These are phyloP conservation scores for Diatrype stigma DNA, from an alignment of 2,329 filamentous ascomycete genomes.

Conservation along the genomic window DNA sequence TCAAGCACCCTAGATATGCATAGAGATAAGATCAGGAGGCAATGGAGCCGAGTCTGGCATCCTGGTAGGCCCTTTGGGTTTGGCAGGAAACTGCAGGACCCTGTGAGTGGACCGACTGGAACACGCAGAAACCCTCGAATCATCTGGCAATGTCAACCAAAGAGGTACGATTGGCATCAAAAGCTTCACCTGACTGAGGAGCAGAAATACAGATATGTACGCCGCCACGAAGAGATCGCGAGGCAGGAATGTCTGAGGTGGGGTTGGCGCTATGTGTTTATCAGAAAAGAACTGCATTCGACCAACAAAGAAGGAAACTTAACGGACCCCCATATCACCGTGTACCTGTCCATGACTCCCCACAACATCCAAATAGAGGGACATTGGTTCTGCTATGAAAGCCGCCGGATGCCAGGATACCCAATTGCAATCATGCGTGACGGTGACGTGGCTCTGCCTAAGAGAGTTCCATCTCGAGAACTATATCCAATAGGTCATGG, in stretches of 20 bases:
- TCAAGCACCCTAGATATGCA: too few species aligned
- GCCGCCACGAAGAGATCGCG: not conserved
- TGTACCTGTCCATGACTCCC: not conserved
- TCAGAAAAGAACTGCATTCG: not conserved
- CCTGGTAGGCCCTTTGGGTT: too few species aligned
- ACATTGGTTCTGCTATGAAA: not conserved
- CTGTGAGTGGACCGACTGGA: too few species aligned
- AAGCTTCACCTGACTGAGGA: not conserved
- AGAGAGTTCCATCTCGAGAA: too few species aligned
- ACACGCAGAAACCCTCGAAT: not conserved
- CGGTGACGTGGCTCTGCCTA: too few species aligned
- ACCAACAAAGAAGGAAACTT: not conserved
- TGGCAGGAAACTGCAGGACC: too few species aligned
- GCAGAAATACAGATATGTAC: not conserved
- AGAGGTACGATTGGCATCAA: not conserved
- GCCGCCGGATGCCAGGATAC: too few species aligned
- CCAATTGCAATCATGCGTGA: too few species aligned
- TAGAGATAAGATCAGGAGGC: too few species aligned
- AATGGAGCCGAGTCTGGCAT: too few species aligned
- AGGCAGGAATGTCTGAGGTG: not conserved
- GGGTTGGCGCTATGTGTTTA: not conserved
- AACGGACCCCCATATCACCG: not conserved
- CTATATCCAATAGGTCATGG: too few species aligned
- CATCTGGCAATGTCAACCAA: not conserved
- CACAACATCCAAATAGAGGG: not conserved